Conservation (phyloP, 163 green algal species). For the Scenedesmus sp. region DNA sequence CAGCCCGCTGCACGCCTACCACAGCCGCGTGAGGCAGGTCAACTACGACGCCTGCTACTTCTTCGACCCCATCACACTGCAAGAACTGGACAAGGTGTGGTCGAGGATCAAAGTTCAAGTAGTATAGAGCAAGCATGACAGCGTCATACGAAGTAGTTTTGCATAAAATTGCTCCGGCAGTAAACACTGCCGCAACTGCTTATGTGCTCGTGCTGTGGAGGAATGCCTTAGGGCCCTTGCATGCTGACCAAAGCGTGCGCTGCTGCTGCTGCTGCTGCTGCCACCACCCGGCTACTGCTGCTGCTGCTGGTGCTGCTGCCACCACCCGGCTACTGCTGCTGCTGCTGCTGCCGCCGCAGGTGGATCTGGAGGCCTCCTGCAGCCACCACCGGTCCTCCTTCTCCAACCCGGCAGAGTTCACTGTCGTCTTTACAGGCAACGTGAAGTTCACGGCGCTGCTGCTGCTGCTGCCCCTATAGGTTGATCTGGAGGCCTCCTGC, state of each 20-base stretch:
- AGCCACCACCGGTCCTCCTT: conserved; percentile 69
- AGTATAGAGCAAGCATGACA: too few relatives aligned
- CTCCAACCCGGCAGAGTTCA: conserved; percentile 87
- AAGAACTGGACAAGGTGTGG: conserved; percentile 68
- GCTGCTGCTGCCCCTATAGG: conserved; percentile 16
- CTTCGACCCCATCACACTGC: conserved; percentile 75
- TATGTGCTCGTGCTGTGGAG: too few relatives aligned
- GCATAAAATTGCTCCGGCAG: too few relatives aligned
- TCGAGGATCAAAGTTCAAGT: background rate
- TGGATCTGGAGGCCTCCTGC: conserved; percentile 58
- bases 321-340: background rate
- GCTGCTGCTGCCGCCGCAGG: conserved; percentile 17
- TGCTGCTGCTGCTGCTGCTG: too few relatives aligned
- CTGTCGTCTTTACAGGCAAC: conserved; percentile 60
- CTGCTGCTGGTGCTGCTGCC: background rate
- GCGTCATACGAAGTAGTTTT: too few relatives aligned
- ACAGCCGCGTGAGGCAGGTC: conserved; percentile 69
- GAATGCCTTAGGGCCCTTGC: too few relatives aligned
- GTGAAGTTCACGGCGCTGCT: background rate
- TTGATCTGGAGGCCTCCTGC: conserved; percentile 58
- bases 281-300: too few relatives aligned
- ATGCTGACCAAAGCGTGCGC: too few relatives aligned
- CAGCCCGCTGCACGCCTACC: conserved; percentile 76
- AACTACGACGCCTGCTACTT: conserved; percentile 89
- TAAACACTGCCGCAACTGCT: too few relatives aligned